A percentile compares a stretch with the other conserved stretches of the same genome.
phyloP scores from a whole-genome alignment of 2,329 filamentous ascomycete species.

The Aspergillus sp. region DNA sequence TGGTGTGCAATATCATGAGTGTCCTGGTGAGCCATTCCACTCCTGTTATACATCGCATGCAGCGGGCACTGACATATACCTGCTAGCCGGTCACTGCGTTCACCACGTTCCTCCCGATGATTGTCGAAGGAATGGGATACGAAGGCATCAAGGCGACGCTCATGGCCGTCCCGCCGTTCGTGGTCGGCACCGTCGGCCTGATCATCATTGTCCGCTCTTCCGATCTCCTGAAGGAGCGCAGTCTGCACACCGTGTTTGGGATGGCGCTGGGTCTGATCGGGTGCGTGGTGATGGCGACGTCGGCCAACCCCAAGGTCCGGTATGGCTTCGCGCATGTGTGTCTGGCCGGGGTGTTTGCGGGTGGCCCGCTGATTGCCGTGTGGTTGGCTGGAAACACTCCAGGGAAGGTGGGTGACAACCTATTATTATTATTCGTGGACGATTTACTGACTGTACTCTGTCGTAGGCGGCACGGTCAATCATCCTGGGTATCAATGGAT shows the following conservation, averaged over 20 bases:
- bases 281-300: slow-evolving; percentile 12
- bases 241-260: slow-evolving; percentile 10
- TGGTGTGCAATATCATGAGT: slow-evolving; percentile 5
- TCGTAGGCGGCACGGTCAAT: background rate
- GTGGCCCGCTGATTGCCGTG: slow-evolving; percentile 7
- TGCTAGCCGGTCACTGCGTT: slow-evolving; percentile 5
- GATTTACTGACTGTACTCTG: background rate
- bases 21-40: slow-evolving; percentile 1
- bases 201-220: slow-evolving; percentile 10
- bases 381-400: slow-evolving; percentile 6
- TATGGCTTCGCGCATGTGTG: slow-evolving; percentile 15
- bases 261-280: slow-evolving; percentile 11
- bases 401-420: background rate
- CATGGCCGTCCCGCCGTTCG: slow-evolving; percentile 7
- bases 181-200: slow-evolving; percentile 12
- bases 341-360: slow-evolving; percentile 10
- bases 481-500: slow-evolving; percentile 8
- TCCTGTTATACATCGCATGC: background rate
- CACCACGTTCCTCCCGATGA: slow-evolving; percentile 2
- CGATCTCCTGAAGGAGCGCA: slow-evolving; percentile 11
- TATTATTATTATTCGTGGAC: background rate
- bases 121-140: slow-evolving; percentile 7
- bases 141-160: slow-evolving; percentile 6
- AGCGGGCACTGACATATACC: background rate
- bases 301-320: slow-evolving; percentile 2